Evolutionary conservation across 306 rosid species (phyloP).

Genomic region (Cicer judaicum): DNA sequence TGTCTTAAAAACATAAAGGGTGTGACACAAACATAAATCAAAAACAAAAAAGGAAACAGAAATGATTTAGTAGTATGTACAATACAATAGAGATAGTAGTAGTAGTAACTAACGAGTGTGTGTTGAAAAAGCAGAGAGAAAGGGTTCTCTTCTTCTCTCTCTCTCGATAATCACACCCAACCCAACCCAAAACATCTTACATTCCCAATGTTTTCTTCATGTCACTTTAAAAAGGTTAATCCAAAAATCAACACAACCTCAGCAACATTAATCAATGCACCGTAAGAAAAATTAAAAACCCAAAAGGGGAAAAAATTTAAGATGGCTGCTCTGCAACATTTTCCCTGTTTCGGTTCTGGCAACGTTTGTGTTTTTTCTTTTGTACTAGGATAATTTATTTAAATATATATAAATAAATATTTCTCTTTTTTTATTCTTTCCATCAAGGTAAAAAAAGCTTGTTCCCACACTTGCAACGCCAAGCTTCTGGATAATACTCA

Average conservation of each 20-base stretch:
- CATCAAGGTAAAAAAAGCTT: slow-evolving; percentile 79
- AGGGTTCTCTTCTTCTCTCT: no score
- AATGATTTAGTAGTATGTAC: no score
- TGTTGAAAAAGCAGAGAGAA: no score
- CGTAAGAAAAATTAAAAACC: slow-evolving; percentile 13
- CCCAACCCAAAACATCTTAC: slow-evolving; percentile 54
- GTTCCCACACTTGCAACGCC: slow-evolving; percentile 93
- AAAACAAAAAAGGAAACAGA: no score
- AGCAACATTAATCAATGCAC: slow-evolving; percentile 44
- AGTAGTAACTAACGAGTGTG: no score
- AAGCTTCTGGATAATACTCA: slow-evolving; percentile 97
- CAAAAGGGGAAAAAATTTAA: slow-evolving; percentile 42
- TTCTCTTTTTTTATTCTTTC: background rate
- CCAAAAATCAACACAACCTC: slow-evolving; percentile 33
- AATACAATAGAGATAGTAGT: no score
- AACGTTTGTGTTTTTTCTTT: slow-evolving; percentile 22
- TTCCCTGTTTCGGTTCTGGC: slow-evolving; percentile 34
- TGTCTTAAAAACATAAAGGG: no score
- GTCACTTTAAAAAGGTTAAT: slow-evolving; percentile 39
- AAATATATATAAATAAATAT: background rate
- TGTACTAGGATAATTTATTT: slow-evolving; percentile 32
- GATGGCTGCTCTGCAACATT: slow-evolving; percentile 35
- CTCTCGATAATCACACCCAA: slow-evolving; percentile 53
- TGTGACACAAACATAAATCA: no score
- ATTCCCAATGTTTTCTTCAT: slow-evolving; percentile 54